Conservation (phyloP, 495 filamentous ascomycete genomes). For the Podospora tetraspora region DNA sequence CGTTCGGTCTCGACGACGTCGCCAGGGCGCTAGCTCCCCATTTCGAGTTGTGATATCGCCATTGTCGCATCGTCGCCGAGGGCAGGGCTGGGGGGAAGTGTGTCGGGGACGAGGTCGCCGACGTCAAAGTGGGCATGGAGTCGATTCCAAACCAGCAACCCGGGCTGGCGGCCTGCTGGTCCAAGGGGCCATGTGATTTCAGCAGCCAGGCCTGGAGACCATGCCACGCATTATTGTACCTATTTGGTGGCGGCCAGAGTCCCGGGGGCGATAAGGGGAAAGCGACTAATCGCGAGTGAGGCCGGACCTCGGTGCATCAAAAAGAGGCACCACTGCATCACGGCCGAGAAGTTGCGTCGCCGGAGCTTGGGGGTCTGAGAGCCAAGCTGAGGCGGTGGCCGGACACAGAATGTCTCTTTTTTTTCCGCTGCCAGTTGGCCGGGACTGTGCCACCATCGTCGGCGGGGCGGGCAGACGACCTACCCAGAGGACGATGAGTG, state of each 20-base stretch:
- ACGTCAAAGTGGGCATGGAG: neutral
- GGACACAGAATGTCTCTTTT: neutral
- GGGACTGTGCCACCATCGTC: neutral
- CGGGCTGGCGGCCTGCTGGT: neutral
- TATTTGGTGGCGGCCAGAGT: neutral
- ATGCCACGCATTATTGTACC: neutral
- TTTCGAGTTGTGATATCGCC: neutral
- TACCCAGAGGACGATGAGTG: too few relatives aligned
- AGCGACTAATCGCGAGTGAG: too few relatives aligned
- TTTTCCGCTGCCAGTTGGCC: neutral
- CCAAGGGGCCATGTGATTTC: neutral
- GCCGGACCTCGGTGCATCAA: too few relatives aligned
- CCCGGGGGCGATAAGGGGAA: neutral
- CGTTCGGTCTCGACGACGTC: conserved; percentile 5
- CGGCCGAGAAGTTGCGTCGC: conserved; percentile 1
- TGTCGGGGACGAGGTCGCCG: neutral
- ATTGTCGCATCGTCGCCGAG: neutral
- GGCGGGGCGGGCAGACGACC: neutral
- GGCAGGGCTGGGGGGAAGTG: neutral
- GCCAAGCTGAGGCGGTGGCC: conserved; percentile 6
- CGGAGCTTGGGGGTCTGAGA: conserved; percentile 12
- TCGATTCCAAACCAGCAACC: neutral
- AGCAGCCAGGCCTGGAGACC: neutral
- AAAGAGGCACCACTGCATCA: neutral
- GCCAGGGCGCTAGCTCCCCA: neutral